Conservation (phyloP, 2,329 filamentous ascomycete genomes). For the Stagonosporopsis chrysanthemi region DNA sequence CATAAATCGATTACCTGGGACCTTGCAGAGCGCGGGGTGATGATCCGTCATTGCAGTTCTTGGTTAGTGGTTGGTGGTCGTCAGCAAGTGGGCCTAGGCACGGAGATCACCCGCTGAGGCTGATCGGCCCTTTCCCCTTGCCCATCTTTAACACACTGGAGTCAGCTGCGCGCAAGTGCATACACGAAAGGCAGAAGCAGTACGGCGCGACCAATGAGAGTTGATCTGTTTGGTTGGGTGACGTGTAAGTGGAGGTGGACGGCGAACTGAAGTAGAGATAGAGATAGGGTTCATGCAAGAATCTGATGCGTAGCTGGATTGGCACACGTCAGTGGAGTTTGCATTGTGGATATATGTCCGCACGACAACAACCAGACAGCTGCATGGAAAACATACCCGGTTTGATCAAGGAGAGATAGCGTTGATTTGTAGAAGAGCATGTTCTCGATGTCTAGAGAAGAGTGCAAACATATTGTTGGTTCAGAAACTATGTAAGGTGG, state of each 20-base stretch:
- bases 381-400: not conserved
- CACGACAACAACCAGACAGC: not conserved
- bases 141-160: not conserved
- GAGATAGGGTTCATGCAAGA: conserved; percentile 1
- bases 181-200: not conserved
- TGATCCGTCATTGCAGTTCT: not conserved
- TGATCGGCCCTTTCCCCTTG: not conserved
- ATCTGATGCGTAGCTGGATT: not conserved
- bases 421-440: not conserved
- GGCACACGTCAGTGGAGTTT: not conserved
- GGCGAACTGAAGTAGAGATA: conserved; percentile 2
- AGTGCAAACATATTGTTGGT: not conserved
- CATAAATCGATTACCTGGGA: not conserved
- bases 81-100: not conserved
- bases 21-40: not conserved
- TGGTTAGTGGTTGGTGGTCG: not conserved
- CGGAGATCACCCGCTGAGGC: conserved; percentile 5
- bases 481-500: not conserved
- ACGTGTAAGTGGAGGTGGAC: not conserved
- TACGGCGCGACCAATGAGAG: not conserved
- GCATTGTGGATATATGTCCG: not conserved
- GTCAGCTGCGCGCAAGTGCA: not conserved
- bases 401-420: not conserved
- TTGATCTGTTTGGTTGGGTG: not conserved
- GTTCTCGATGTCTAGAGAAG: not conserved